Conservation (phyloP, 768 basidiomycete species). For the Dioszegia aurantiaca region DNA sequence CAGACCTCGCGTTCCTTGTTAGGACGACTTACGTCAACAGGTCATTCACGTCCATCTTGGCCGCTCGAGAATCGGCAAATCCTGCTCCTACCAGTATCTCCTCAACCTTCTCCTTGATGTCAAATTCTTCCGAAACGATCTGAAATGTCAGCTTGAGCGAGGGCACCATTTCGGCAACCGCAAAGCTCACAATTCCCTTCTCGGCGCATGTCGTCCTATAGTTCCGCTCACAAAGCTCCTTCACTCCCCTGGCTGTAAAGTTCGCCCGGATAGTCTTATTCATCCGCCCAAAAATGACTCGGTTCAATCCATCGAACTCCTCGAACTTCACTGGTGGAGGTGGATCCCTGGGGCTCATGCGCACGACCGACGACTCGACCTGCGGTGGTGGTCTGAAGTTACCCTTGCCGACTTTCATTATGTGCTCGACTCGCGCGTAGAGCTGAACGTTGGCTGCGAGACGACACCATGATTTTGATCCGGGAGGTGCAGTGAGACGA, state of each 20-base stretch:
- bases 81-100: slow-evolving; percentile 69
- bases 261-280: slow-evolving; percentile 88
- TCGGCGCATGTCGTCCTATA: slow-evolving; percentile 87
- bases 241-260: slow-evolving; percentile 85
- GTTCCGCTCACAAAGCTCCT: slow-evolving; percentile 90
- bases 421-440: slow-evolving; percentile 90
- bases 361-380: slow-evolving; percentile 89
- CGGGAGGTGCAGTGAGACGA: slow-evolving; percentile 80
- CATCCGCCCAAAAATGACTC: slow-evolving; percentile 82
- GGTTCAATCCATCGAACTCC: slow-evolving; percentile 91
- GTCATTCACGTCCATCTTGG: slow-evolving; percentile 92
- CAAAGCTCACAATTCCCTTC: slow-evolving; percentile 55
- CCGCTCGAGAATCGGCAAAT: slow-evolving; percentile 72
- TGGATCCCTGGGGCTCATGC: slow-evolving; percentile 86
- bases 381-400: slow-evolving; percentile 94
- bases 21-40: slow-evolving; percentile 67
- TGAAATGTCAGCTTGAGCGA: slow-evolving; percentile 41
- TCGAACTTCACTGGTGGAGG: slow-evolving; percentile 94
- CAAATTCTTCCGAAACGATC: slow-evolving; percentile 68
- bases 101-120: slow-evolving; percentile 70
- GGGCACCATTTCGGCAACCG: neutral
- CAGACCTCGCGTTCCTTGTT: too few species aligned
- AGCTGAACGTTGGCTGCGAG: slow-evolving; percentile 95
- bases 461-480: slow-evolving; percentile 83
- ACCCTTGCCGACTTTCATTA: slow-evolving; percentile 94